Base-by-base conservation (phyloP, 352 stramenopile species). In the Pythium oligandrum region DNA sequence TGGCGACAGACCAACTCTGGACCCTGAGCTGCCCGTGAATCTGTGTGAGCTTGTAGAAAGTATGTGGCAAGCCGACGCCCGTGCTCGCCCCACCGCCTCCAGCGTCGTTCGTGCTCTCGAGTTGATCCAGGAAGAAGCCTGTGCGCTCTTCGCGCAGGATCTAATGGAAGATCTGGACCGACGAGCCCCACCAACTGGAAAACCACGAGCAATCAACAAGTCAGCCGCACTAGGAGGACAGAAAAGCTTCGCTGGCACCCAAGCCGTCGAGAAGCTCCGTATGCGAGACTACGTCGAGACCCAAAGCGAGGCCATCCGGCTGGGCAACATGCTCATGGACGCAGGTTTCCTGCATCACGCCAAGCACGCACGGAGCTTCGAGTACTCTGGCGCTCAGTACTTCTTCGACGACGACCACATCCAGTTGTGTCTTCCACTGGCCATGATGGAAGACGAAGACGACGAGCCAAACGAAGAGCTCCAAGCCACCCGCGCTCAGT, bases 241-340 rank as follows among this genome's bases (percentile, higher is more conserved):
- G 32, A 67, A 30, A 39, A 63, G 46, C 17, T 74, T 75, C 33
- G 61, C 63, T 7, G 68, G 64, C 7, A 46, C 61, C 9, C 48
- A 47, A 6, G 53, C 46, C 4, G 53, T 77, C 44, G 45, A 56
- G 12, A 59, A 50, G 11, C 52, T 78, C 55, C 49, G 59, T 6
- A 45, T 55, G 8, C 38, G 59, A 0, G 45, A 57, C 26, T 52
- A 57, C 10, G 53, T 68, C n/a, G 43, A 17, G 1, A 48, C 43
- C 3, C 44, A 50, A 6, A n/a, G 46, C 2, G 70, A 79, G 32
- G 70, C 55, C 4, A 44, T 79, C 4, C 70, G 70, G 3, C 33
- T 79, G 5, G 67, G 67, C 2, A 79, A 79, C 40, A 51, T 68
- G 46, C 44, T 76, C 37, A 56, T 79, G 51, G 63, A 76, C 38